Evolutionary conservation across 768 basidiomycete species (phyloP), one percentile per base, ranked within the genome.

Genomic region (Podaxis sp.): DNA sequence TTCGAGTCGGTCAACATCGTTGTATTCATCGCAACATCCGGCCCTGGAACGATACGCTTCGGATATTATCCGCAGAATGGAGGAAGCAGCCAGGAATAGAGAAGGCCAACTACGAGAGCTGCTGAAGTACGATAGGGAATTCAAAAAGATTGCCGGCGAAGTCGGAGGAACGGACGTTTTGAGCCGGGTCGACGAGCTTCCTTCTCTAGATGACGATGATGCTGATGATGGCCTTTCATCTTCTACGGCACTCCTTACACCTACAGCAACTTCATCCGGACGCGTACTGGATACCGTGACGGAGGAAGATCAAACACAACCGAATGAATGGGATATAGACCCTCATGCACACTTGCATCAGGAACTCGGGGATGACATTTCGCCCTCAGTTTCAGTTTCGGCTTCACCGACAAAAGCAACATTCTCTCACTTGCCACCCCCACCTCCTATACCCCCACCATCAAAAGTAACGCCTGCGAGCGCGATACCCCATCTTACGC

Each of bases 101-200:
- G 93, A 95, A 72, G 82, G 80, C 2, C 93, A 95, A 74, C 84
- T 93, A 3, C 87, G 93, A 56, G 90, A 87, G 69, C 74, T 95
- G 58, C 76, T 88, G 38, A 90, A 87, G 65, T 89, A 82, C 70
- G 93, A 95, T 69, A 84, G 91, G 57, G 89, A 94, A 73, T 86
- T 95, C 69, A 82, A 84, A 66, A 86, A 86, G 71, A 90, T 93
- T 67, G 85, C 87, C 1, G 85, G 83, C 4, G 91, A 93, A 72
- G 84, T 91, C 17, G 89, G 90, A 41, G 93, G 93, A 20, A 82
- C 77, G 41, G 92, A 94, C 41, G 85, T 85, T 10, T 78, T 95
- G 10, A 85, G 86, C 11, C 80, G 81, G 66, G 76, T 95, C 57
- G 90, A 93, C 15, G 85, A 82, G 62, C 77, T 62, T 56, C 54